Conservation (phyloP, 768 basidiomycete genomes). For the Psilocybe azurescens region DNA sequence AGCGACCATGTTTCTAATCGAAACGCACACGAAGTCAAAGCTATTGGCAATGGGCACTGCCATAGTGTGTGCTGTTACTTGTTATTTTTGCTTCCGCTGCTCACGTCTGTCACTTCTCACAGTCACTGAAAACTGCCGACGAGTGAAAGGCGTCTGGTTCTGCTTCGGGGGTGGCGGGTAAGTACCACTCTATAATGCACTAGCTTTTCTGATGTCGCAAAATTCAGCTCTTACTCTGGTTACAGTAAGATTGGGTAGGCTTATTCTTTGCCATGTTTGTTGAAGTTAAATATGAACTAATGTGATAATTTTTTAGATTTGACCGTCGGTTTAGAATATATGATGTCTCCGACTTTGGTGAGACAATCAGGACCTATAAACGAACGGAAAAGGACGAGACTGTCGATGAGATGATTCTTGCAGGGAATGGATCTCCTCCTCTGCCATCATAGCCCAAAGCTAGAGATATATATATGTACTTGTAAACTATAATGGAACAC, state of each 20-base stretch:
- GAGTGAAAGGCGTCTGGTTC: slow-evolving; percentile 86
- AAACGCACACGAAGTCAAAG: slow-evolving; percentile 76
- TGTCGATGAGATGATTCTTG: slow-evolving; percentile 66
- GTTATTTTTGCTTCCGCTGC: neutral
- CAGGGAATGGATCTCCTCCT: slow-evolving; percentile 53
- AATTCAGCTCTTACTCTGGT: slow-evolving; percentile 74
- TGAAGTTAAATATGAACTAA: neutral
- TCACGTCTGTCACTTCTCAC: neutral
- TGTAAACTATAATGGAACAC: slow-evolving; percentile 12
- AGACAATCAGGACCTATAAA: slow-evolving; percentile 90
- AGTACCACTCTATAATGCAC: slow-evolving; percentile 28
- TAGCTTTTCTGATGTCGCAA: neutral
- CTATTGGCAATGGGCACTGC: slow-evolving; percentile 88
- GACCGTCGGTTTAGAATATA: slow-evolving; percentile 92
- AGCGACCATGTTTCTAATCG: slow-evolving; percentile 61
- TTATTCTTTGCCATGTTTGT: neutral
- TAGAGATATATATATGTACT: neutral
- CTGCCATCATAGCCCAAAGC: slow-evolving; percentile 15
- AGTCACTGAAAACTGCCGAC: slow-evolving; percentile 90
- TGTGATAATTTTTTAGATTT: slow-evolving; percentile 55
- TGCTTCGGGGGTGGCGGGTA: slow-evolving; percentile 90
- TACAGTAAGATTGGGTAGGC: slow-evolving; percentile 78
- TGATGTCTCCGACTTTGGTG: slow-evolving; percentile 87
- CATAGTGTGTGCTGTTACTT: slow-evolving; percentile 61
- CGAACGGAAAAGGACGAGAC: slow-evolving; percentile 74